A percentile compares a stretch with the other conserved stretches of the same genome.
phyloP scores from a whole-genome alignment of 2,329 filamentous ascomycete species.

The Didymella arachidicola region DNA sequence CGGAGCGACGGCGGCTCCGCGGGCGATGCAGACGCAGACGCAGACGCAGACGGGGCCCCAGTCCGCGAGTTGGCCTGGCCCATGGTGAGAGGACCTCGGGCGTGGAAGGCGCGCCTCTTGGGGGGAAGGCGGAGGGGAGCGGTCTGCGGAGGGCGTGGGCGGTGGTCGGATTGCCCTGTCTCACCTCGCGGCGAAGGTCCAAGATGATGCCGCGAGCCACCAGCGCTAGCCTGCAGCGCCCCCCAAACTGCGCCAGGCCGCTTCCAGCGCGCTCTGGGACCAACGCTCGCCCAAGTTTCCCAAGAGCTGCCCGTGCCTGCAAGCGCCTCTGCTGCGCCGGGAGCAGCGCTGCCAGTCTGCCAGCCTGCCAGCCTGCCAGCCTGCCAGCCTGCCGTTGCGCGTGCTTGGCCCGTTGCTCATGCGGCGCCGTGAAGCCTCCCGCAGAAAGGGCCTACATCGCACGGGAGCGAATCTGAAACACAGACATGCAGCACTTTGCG shows the following conservation, averaged over 20 bases:
- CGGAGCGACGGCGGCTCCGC: conserved; percentile 25
- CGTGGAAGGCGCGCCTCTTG: conserved; percentile 31
- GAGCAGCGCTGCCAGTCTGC: not conserved
- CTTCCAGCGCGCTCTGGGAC: not conserved
- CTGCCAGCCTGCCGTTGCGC: conserved; percentile 4
- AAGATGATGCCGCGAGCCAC: conserved; percentile 14
- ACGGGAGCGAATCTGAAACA: conserved; percentile 7
- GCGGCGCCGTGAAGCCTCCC: conserved; percentile 7
- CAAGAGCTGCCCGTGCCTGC: not conserved
- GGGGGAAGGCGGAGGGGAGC: not conserved
- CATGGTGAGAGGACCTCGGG: conserved; percentile 46
- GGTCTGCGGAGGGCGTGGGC: conserved; percentile 6
- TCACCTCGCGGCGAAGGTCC: conserved; percentile 8
- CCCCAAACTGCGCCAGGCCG: not conserved
- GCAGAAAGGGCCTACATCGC: conserved; percentile 1
- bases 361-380: no score
- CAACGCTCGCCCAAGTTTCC: conserved; percentile 2
- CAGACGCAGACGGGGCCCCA: conserved; percentile 16
- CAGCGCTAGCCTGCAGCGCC: conserved; percentile 3
- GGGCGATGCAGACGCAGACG: not conserved
- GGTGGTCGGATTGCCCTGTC: conserved; percentile 16
- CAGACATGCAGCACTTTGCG: conserved; percentile 46
- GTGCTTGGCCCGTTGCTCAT: conserved; percentile 8
- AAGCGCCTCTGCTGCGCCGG: not conserved
- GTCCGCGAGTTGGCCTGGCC: conserved; percentile 48